phyloP scores from a whole-genome alignment of 768 basidiomycete species.

The Tulasnella calospora region DNA sequence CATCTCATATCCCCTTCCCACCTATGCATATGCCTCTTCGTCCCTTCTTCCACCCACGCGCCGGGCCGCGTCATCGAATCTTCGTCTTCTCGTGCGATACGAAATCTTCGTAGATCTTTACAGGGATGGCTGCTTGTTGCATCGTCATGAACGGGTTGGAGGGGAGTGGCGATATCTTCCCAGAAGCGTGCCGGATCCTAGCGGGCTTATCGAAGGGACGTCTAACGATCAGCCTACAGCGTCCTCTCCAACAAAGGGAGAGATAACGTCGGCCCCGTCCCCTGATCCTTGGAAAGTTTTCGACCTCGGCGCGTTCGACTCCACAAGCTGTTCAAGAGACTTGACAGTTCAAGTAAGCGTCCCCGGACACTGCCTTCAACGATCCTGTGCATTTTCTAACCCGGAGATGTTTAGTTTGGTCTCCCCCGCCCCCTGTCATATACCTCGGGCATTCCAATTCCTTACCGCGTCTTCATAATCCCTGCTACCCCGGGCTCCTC shows the following conservation, averaged over 20 bases:
- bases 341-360: background rate
- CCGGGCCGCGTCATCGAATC: background rate
- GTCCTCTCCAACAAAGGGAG: background rate
- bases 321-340: background rate
- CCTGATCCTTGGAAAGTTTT: slow-evolving; percentile 3
- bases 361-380: too few species aligned
- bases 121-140: background rate
- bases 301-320: background rate
- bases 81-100: background rate
- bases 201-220: background rate
- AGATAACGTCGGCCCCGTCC: background rate
- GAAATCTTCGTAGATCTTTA: background rate
- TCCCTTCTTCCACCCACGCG: background rate
- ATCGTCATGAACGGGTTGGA: slow-evolving; percentile 3
- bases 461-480: background rate
- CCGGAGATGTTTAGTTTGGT: background rate
- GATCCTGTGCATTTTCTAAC: background rate
- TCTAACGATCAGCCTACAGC: background rate
- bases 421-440: slow-evolving; percentile 4
- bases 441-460: background rate
- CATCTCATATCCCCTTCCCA: slow-evolving; percentile 7
- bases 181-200: background rate
- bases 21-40: background rate
- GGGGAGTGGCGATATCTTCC: slow-evolving; percentile 1
- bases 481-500: background rate